phyloP scores from a whole-genome alignment of 2,329 filamentous ascomycete genomes.

The Diplodia seriata region DNA sequence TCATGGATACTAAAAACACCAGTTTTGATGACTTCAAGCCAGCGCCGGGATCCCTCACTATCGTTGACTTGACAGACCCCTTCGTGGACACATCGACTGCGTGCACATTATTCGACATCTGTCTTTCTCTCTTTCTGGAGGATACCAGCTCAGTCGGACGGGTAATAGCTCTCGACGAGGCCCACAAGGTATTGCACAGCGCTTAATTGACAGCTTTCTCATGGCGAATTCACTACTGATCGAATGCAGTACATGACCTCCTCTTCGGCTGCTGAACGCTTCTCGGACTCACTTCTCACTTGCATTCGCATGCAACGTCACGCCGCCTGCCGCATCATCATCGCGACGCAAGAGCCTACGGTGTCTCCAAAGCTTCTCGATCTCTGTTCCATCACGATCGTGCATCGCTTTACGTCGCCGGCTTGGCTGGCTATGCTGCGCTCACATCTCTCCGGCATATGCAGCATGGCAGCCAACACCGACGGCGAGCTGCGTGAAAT shows the following conservation, averaged over 20 bases:
- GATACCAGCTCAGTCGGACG: slow-evolving; percentile 52
- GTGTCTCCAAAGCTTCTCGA: slow-evolving; percentile 72
- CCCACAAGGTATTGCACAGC: slow-evolving; percentile 64
- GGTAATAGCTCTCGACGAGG: slow-evolving; percentile 76
- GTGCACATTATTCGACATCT: slow-evolving; percentile 76
- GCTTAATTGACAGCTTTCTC: too few species aligned
- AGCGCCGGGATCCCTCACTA: slow-evolving; percentile 62
- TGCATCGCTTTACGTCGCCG: slow-evolving; percentile 74
- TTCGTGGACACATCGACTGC: slow-evolving; percentile 71
- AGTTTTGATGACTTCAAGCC: slow-evolving; percentile 36
- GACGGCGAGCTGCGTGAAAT: slow-evolving; percentile 39
- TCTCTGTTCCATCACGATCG: slow-evolving; percentile 72
- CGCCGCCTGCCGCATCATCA: slow-evolving; percentile 68
- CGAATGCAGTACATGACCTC: slow-evolving; percentile 62
- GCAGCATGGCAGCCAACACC: slow-evolving; percentile 30
- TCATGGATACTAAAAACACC: slow-evolving; percentile 55
- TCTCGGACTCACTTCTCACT: slow-evolving; percentile 68
- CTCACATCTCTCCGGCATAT: slow-evolving; percentile 56
- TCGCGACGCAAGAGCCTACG: slow-evolving; percentile 80
- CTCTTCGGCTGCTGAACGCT: slow-evolving; percentile 59
- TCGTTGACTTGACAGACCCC: slow-evolving; percentile 76
- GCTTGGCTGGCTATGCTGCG: slow-evolving; percentile 63
- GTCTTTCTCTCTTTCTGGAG: slow-evolving; percentile 70
- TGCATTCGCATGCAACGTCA: slow-evolving; percentile 77
- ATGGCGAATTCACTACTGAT: too few species aligned